Evolutionary conservation across 108 stramenopile species (phyloP).

Genomic region (Nitzschia sp.): DNA sequence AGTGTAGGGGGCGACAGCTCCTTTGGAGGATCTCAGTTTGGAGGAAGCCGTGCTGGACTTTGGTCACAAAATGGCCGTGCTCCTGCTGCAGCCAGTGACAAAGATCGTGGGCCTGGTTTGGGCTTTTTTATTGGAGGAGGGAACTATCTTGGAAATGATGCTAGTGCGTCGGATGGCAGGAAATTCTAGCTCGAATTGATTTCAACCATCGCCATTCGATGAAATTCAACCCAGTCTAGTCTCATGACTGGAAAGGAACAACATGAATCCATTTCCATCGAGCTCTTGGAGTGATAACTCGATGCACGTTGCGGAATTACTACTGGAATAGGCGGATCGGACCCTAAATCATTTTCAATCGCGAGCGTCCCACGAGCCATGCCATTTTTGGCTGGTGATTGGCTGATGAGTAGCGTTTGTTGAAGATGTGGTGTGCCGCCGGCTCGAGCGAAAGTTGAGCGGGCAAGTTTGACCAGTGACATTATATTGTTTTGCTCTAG

Average conservation of each 20-base stretch:
- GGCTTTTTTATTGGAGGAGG: slow-evolving; percentile 48
- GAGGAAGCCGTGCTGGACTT: slow-evolving; percentile 42
- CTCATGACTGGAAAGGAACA: background rate
- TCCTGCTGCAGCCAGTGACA: background rate
- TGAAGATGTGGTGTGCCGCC: background rate
- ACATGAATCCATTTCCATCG: background rate
- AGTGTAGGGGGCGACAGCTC: slow-evolving; percentile 77
- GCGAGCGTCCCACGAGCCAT: slow-evolving; percentile 1
- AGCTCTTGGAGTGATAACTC: background rate
- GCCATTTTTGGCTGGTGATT: background rate
- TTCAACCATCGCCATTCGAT: background rate
- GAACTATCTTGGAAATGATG: background rate
- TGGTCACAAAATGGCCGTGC: slow-evolving; percentile 31
- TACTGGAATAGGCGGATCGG: background rate
- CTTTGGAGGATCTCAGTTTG: slow-evolving; percentile 67
- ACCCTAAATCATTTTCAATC: background rate
- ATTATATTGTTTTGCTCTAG: background rate
- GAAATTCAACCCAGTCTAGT: too few relatives aligned
- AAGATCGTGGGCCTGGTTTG: slow-evolving; percentile 40
- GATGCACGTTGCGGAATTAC: background rate
- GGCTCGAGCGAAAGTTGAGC: background rate
- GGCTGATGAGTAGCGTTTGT: slow-evolving; percentile 6
- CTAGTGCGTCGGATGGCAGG: background rate
- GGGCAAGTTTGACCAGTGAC: background rate
- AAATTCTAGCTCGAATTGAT: slow-evolving; percentile 7